Evolutionary conservation across 139 green algal genomes (phyloP), one percentile per base, ranked within the genome.

Genomic region (Coccomyxa sp.): DNA sequence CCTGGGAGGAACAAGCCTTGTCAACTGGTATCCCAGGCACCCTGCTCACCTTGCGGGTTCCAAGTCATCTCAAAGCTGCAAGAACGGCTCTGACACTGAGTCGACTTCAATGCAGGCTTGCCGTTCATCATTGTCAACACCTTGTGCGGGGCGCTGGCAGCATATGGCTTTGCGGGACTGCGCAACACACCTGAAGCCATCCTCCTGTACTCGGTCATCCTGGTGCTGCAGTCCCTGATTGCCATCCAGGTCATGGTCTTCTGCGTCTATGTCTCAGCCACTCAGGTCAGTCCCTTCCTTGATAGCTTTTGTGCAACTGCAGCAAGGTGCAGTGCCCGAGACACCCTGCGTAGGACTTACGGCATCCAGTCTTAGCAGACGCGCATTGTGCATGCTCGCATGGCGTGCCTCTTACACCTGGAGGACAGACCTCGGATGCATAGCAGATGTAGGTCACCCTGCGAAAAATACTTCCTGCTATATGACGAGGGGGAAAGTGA

Each of bases 91-190:
- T n/a, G n/a, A n/a, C n/a, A n/a, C n/a, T n/a, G n/a, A n/a, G n/a
- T n/a, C n/a, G n/a, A n/a, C n/a, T 64, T 81, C 3, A 35, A 87
- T 36, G 84, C 86, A 7, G 88, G 75, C 24, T 18, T 89, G 14
- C 87, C 89, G 7, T 83, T 91, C 37, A 87, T 87, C 55, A 35
- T 84, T 2, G 27, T 87, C 16, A 89, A 88, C 39, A 79, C 84
- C 8, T 8, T 89, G 37, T 50, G 50, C 0, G 88, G 85, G 41
- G 70, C 54, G 27, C 80, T 85, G 58, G 84, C 87, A 27, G 76
- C 89, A 64, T 91, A 91, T 74, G 89, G 89, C 38, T 82, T 93
- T 83, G 74, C 88, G 22, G 86, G 86, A 7, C 75, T 93, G 73
- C 70, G 84, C 6, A 64, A 76, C 12, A 39, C 79, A 0, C 69